Percentiles rank a stretch among this genome's conserved stretches.
Conservation (phyloP, 495 filamentous ascomycete species). For the Penicillium longicatenatum region DNA sequence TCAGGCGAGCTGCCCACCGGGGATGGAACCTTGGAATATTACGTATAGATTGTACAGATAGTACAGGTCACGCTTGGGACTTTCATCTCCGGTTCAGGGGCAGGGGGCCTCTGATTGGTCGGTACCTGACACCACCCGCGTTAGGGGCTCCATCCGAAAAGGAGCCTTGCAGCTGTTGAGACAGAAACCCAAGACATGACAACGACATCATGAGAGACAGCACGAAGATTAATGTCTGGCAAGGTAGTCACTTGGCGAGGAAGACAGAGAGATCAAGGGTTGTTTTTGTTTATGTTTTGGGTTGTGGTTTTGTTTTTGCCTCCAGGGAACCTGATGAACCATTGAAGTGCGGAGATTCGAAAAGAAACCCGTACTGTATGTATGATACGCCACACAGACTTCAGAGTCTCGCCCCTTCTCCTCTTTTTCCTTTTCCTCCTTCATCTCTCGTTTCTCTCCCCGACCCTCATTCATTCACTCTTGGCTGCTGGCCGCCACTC, state of each 20-base stretch:
- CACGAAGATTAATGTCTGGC: no score
- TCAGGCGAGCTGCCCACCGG: background rate
- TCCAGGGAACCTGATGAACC: background rate
- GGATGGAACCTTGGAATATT: background rate
- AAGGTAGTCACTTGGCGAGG: no score
- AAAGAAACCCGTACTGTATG: constrained; percentile 1
- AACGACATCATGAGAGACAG: no score
- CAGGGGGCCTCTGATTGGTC: constrained; percentile 25
- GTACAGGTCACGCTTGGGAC: background rate
- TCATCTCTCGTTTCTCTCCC: constrained; percentile 11
- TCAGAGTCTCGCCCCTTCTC: constrained; percentile 20
- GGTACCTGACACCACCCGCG: constrained; percentile 37
- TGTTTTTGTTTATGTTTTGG: background rate
- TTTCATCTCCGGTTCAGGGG: constrained; percentile 31
- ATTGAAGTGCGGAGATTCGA: constrained; percentile 1
- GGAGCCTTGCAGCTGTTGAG: background rate
- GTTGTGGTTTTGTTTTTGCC: background rate
- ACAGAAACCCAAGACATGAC: background rate
- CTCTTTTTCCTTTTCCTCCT: constrained; percentile 23
- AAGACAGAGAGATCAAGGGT: background rate
- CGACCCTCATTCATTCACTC: constrained; percentile 28
- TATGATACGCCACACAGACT: background rate
- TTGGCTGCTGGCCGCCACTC: constrained; percentile 37
- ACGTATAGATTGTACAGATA: background rate
- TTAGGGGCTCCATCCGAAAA: constrained; percentile 1